These are phyloP conservation scores for Hyaloperonospora arabidopsidis DNA, from an alignment of 352 stramenopile species.

Conservation along the genomic window DNA sequence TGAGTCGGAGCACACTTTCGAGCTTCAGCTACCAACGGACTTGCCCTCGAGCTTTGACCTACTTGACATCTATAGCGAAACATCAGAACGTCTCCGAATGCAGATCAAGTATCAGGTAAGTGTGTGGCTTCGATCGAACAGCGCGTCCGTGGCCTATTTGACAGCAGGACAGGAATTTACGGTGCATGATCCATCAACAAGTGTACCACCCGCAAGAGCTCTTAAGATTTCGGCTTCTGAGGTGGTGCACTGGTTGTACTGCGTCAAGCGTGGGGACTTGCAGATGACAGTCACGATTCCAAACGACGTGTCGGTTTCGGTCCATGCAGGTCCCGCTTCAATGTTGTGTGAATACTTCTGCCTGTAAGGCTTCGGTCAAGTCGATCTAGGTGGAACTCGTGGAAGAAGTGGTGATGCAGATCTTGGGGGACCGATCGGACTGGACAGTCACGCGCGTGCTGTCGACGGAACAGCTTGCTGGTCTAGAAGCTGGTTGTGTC, in stretches of 20 bases:
- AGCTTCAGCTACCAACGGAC: conserved; percentile 16
- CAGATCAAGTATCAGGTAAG: conserved; percentile 25
- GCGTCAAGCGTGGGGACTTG: conserved; percentile 25
- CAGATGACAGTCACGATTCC: conserved; percentile 15
- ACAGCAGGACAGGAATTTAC: conserved; percentile 28
- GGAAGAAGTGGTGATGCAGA: conserved; percentile 23
- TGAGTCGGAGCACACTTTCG: conserved; percentile 19
- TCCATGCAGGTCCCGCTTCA: conserved; percentile 15
- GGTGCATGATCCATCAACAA: conserved; percentile 16
- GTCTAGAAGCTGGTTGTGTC: conserved; percentile 9
- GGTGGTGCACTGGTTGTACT: conserved; percentile 26
- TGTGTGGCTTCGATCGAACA: conserved; percentile 26
- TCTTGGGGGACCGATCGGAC: conserved; percentile 9
- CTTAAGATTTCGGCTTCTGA: conserved; percentile 25
- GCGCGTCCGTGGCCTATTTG: conserved; percentile 1
- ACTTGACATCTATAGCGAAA: conserved; percentile 23
- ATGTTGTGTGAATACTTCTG: conserved; percentile 20
- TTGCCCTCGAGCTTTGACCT: conserved; percentile 30
- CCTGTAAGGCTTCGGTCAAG: conserved; percentile 16
- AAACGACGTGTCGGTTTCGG: conserved; percentile 19
- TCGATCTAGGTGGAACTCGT: conserved; percentile 21
- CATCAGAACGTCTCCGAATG: conserved; percentile 22
- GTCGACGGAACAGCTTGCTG: conserved; percentile 14
- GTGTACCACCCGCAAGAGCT: conserved; percentile 16
- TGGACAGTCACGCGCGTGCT: conserved; percentile 22